Evolutionary conservation across 192 early-diverging fungal species (phyloP).

Genomic region (Coemansia sp.): DNA sequence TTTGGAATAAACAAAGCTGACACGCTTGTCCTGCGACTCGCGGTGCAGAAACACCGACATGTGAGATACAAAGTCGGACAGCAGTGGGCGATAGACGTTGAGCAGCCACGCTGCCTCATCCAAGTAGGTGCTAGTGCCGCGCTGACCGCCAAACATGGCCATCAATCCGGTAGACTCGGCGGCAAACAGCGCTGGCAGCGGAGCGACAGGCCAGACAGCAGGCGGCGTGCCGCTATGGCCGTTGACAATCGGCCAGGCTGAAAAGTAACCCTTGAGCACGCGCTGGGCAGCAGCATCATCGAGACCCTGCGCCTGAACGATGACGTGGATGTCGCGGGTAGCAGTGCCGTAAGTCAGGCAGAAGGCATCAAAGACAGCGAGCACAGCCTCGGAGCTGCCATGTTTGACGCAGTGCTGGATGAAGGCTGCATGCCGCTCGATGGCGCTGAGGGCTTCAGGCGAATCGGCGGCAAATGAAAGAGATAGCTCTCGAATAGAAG

Average conservation of each 20-base stretch:
- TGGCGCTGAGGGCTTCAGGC: not conserved
- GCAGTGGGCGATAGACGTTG: constrained; percentile 72
- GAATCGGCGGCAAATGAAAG: not conserved
- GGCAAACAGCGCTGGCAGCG: constrained; percentile 22
- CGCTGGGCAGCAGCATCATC: constrained; percentile 9
- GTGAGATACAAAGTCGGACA: constrained; percentile 70
- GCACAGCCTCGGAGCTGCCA: not conserved
- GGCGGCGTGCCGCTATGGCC: not conserved
- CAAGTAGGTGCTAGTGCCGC: constrained; percentile 83
- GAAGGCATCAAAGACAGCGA: constrained; percentile 12
- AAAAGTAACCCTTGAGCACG: constrained; percentile 31
- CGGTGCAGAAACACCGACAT: constrained; percentile 70
- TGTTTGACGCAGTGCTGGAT: constrained; percentile 14
- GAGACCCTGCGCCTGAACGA: constrained; percentile 5
- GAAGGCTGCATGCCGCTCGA: constrained; percentile 15
- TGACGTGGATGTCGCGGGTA: constrained; percentile 17
- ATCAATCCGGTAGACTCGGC: constrained; percentile 63
- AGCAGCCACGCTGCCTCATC: constrained; percentile 78
- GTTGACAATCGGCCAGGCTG: constrained; percentile 9
- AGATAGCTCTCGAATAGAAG: not conserved
- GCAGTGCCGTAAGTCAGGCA: not conserved
- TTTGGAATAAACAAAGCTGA: constrained; percentile 60
- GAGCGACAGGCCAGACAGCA: not conserved
- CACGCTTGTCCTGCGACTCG: constrained; percentile 59
- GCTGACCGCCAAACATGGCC: constrained; percentile 95